Percentiles rank a stretch among this genome's conserved stretches.
Evolutionary conservation across 75 land plant genomes (phyloP).

Genomic region (Adiantum capillusveneris): DNA sequence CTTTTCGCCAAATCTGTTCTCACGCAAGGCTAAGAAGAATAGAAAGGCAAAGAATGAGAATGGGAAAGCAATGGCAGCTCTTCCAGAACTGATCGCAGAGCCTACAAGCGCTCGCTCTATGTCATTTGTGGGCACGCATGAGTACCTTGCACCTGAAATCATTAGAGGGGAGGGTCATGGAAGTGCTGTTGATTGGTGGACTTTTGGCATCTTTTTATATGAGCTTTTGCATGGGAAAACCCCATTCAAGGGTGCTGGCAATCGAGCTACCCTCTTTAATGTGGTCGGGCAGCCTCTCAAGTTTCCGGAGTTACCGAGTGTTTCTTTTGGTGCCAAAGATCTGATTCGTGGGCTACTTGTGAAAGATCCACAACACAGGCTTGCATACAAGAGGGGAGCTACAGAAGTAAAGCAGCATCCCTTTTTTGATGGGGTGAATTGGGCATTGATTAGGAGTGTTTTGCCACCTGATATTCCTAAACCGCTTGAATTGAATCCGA

Average conservation of each 20-base stretch:
- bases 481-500: constrained; percentile 3
- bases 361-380: constrained; percentile 60
- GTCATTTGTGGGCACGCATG: constrained; percentile 92
- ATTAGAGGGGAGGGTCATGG: constrained; percentile 90
- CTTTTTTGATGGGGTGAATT: constrained; percentile 57
- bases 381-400: constrained; percentile 44
- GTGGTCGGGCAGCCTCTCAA: constrained; percentile 66
- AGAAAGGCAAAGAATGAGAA: constrained; percentile 31
- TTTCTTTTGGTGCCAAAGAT: constrained; percentile 50
- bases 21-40: constrained; percentile 20
- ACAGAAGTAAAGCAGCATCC: constrained; percentile 60
- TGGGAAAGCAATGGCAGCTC: constrained; percentile 9
- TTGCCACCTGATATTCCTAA: constrained; percentile 53
- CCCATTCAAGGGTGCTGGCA: constrained; percentile 75
- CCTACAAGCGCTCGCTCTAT: constrained; percentile 83
- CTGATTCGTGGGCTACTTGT: constrained; percentile 49
- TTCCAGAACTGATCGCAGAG: constrained; percentile 86
- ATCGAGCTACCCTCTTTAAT: constrained; percentile 77
- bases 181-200: constrained; percentile 97
- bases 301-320: constrained; percentile 49
- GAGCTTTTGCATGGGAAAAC: constrained; percentile 78
- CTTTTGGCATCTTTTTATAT: constrained; percentile 74
- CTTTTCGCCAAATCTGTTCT: constrained; percentile 30
- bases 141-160: constrained; percentile 81
- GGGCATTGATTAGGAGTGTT: constrained; percentile 56